Percentiles rank a stretch among this genome's conserved stretches.
Evolutionary conservation across 148 eudicot species (phyloP).

Genomic region (Persicaria maculosa): DNA sequence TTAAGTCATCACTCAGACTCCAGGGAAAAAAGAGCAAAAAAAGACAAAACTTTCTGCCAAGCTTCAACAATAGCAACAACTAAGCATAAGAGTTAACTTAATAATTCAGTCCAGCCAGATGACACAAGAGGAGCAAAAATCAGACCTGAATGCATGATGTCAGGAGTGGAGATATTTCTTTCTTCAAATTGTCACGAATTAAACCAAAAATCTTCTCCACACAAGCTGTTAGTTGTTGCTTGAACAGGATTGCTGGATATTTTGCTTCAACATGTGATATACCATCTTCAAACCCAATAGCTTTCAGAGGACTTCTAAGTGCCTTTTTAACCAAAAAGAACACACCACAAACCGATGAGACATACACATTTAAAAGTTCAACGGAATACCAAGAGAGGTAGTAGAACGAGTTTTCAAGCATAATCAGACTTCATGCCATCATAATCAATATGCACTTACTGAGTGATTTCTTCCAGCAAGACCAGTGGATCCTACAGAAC

Average conservation of each 20-base stretch:
- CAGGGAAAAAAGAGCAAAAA: not conserved
- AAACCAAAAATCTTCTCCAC: constrained; percentile 97
- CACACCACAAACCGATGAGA: constrained; percentile 1
- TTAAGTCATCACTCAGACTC: not conserved
- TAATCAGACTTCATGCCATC: not conserved
- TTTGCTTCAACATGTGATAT: constrained; percentile 72
- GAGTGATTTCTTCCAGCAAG: constrained; percentile 41
- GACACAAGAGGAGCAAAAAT: not conserved
- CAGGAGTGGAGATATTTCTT: constrained; percentile 86
- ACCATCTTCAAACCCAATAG: constrained; percentile 82
- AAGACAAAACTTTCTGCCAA: not conserved
- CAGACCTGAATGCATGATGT: constrained; percentile 81
- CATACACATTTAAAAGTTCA: not conserved
- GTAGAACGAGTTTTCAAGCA: not conserved
- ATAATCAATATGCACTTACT: constrained; percentile 35
- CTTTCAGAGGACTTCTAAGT: constrained; percentile 53
- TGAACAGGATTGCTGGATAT: constrained; percentile 89
- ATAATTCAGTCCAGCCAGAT: not conserved
- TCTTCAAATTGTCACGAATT: constrained; percentile 97
- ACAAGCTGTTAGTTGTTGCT: constrained; percentile 93
- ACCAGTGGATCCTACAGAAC: constrained; percentile 56
- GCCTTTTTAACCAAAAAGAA: constrained; percentile 29
- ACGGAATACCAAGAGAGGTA: not conserved
- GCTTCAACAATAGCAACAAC: constrained; percentile 6
- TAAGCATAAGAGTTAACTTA: not conserved